Evolutionary conservation across 2,329 filamentous ascomycete genomes (phyloP), one percentile per base, ranked within the genome.

Genomic region (Acephala macrosclerotiorum): DNA sequence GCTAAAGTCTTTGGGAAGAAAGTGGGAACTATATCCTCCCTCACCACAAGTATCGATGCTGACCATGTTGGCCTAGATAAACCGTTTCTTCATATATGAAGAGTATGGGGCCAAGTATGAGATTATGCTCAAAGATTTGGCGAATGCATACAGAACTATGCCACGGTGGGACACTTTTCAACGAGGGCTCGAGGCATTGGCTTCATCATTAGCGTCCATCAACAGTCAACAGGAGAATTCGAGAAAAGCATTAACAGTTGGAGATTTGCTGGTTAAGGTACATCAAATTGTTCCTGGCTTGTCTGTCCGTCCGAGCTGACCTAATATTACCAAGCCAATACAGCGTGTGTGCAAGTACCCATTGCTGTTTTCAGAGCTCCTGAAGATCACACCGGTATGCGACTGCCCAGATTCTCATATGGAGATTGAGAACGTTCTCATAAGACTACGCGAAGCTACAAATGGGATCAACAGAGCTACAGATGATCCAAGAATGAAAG

Each of bases 311-410:
- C 25, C 49, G 68, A 40, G 20, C 61, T 65, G 29, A 71, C 63
- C 61, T 38, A 18, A 16, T 33, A 33, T 9, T 33, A 33, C 45
- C 45, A 20, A 97, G 92, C 96, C 95, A 0, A 94, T 97, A 22
- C 95, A 99, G 79, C 87, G 95, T 63, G 87, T 97, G 25, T 97
- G 93, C 81, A 93, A 91, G 79, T 98, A 98, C 75, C 93, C 93
- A 12, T 82, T 99, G 3, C 82, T 98, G 1, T 94, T 98, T 74
- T 85, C 89, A 5, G 93, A 97, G 73, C 83, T 99, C 9, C 84
- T 94, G 66, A 94, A 91, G 73, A 86, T 90, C 70, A 97, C 94
- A 0, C 92, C 93, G 1, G 91, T 93, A 1, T 89, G 87, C 63
- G 95, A 98, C 75, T 96, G 94, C 73, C 93, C 94, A 0, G 88